Evolutionary conservation across 1,284 basidiomycete species (phyloP), one percentile per base, ranked within the genome.

Genomic region (Malassezia arunalokei): DNA sequence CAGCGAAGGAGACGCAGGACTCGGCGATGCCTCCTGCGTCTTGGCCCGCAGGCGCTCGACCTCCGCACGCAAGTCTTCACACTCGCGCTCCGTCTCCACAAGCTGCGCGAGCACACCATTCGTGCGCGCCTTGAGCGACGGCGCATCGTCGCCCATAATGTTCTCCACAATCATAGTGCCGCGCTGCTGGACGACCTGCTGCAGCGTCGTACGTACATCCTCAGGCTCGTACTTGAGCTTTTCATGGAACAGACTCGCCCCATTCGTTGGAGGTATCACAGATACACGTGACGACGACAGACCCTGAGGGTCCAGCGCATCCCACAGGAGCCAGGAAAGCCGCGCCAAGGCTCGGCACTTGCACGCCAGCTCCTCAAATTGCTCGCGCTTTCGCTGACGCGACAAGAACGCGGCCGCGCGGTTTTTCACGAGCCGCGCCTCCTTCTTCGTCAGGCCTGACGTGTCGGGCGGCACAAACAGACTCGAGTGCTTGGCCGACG

Each of bases 341-440:
- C 65, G 63, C 35, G 65, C 66, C 37, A 75, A 60, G 8, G 54
- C 56, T 28, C 59, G 61, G 54, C 77, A 79, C 76, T 78, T 87
- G 84, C 83, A 75, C 78, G 89, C 86, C 82, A 90, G 87, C 68
- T 75, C 78, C 75, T 90, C 87, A 67, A 88, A 90, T 76, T 90
- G 87, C 76, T 90, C 87, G 56, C 87, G 82, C 76, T 90, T 90
- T 65, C 87, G 79, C 75, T 90, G 87, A 68, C 87, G 79, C 73
- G 82, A 85, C 64, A 90, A 81, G 77, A 90, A 90, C 49, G 87
- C 87, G 8, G 87, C 87, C 11, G 87, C 87, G 50, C 87, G 81
- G 76, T 90, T 90, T 78, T 90, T 90, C 55, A 90, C 85, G 12
- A 90, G 79, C 49, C 87, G 81, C 47, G 87, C 87, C 75, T 90